Evolutionary conservation across 768 basidiomycete genomes (phyloP).

Genomic region (Auricularia sp.): DNA sequence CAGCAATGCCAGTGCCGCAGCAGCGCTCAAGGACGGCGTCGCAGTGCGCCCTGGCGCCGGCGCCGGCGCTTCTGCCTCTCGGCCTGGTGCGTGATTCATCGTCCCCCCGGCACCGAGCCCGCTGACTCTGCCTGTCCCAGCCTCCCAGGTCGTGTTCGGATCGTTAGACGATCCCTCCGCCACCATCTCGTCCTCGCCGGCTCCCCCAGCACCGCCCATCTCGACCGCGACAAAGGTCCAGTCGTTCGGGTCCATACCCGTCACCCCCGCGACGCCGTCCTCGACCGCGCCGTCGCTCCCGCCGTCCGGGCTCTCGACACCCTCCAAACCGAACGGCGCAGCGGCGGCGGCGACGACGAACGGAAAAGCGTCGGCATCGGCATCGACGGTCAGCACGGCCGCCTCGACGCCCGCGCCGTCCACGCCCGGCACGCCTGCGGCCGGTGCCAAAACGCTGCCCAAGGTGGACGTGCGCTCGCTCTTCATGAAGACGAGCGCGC

Average conservation of each 20-base stretch:
- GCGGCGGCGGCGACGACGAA: slow-evolving; percentile 25
- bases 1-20: slow-evolving; percentile 44
- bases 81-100: slow-evolving; percentile 42
- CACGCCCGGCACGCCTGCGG: slow-evolving; percentile 2
- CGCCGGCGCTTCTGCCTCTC: slow-evolving; percentile 43
- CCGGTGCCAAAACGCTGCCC: slow-evolving; percentile 12
- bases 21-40: slow-evolving; percentile 49
- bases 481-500: slow-evolving; percentile 29
- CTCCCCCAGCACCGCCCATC: slow-evolving; percentile 43
- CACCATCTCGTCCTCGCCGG: slow-evolving; percentile 75
- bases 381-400: slow-evolving; percentile 3
- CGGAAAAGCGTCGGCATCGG: slow-evolving; percentile 46
- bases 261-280: slow-evolving; percentile 21
- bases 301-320: not conserved
- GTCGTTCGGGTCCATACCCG: slow-evolving; percentile 73
- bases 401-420: slow-evolving; percentile 29
- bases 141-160: slow-evolving; percentile 74
- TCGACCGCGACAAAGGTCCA: slow-evolving; percentile 64
- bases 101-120: slow-evolving; percentile 5
- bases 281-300: slow-evolving; percentile 1
- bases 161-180: slow-evolving; percentile 76
- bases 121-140: slow-evolving; percentile 23
- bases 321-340: slow-evolving; percentile 22
- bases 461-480: slow-evolving; percentile 33
- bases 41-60: slow-evolving; percentile 55